Evolutionary conservation across 768 basidiomycete species (phyloP).

Genomic region (Suillus cothurnatus): DNA sequence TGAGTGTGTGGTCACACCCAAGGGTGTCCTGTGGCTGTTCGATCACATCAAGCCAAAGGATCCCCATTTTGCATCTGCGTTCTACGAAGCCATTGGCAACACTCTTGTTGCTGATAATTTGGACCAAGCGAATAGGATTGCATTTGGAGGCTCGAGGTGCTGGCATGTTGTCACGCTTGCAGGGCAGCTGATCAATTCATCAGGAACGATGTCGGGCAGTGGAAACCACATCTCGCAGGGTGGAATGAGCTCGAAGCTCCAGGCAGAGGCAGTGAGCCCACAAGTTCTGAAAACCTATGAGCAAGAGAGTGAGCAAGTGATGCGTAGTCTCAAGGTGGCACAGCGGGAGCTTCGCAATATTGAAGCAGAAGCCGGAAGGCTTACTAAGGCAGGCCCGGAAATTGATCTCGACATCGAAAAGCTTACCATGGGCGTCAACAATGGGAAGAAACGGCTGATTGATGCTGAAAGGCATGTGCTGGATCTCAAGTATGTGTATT

Average conservation of each 20-base stretch:
- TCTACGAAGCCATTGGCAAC: slow-evolving; percentile 84
- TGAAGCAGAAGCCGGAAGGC: slow-evolving; percentile 64
- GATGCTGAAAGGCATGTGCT: slow-evolving; percentile 82
- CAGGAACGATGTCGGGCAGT: slow-evolving; percentile 97
- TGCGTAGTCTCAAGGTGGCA: slow-evolving; percentile 58
- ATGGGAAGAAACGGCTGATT: slow-evolving; percentile 66
- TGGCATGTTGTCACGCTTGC: slow-evolving; percentile 95
- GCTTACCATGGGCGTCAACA: slow-evolving; percentile 80
- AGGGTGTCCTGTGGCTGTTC: slow-evolving; percentile 88
- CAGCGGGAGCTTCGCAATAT: slow-evolving; percentile 48
- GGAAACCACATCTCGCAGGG: slow-evolving; percentile 77
- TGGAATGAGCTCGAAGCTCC: slow-evolving; percentile 90
- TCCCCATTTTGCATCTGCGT: slow-evolving; percentile 76
- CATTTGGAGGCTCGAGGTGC: slow-evolving; percentile 67
- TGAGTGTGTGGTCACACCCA: slow-evolving; percentile 67
- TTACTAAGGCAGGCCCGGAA: slow-evolving; percentile 66
- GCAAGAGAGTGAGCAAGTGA: slow-evolving; percentile 66
- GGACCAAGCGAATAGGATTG: slow-evolving; percentile 93
- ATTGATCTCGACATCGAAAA: slow-evolving; percentile 85
- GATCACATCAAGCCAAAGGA: slow-evolving; percentile 97
- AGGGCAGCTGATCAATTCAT: slow-evolving; percentile 92
- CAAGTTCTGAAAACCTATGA: slow-evolving; percentile 77
- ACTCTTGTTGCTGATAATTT: slow-evolving; percentile 90
- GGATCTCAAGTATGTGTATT: slow-evolving; percentile 71
- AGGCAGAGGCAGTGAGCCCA: slow-evolving; percentile 76